Evolutionary conservation across 1,284 basidiomycete species (phyloP).

Genomic region (Heterobasidion parviporum): DNA sequence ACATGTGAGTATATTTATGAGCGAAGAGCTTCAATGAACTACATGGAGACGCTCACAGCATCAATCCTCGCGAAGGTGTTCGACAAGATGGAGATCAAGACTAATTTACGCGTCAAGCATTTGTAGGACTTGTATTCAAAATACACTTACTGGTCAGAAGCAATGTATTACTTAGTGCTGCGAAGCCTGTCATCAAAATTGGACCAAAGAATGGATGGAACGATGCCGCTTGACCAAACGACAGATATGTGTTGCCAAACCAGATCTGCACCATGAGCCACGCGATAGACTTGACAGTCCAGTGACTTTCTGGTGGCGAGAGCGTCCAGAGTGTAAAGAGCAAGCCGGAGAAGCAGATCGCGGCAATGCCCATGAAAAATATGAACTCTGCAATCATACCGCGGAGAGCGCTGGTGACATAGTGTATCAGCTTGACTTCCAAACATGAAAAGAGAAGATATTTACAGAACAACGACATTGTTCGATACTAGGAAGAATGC

Average conservation of each 20-base stretch:
- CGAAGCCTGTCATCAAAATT: conserved; percentile 79
- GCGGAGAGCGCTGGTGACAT: conserved; percentile 36
- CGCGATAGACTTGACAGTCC: conserved; percentile 64
- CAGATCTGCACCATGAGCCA: conserved; percentile 82
- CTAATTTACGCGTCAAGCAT: conserved; percentile 27
- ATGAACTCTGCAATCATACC: conserved; percentile 76
- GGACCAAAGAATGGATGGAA: conserved; percentile 85
- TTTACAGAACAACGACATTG: conserved; percentile 76
- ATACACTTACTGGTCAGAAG: conserved; percentile 61
- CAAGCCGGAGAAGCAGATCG: conserved; percentile 81
- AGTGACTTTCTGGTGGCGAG: conserved; percentile 35
- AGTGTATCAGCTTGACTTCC: not conserved
- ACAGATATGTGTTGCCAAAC: conserved; percentile 75
- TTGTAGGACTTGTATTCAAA: not conserved
- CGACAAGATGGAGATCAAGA: conserved; percentile 81
- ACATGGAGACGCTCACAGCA: conserved; percentile 38
- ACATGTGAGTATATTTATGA: not conserved
- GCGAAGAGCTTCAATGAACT: not conserved
- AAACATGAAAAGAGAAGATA: conserved; percentile 4
- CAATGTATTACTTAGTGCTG: conserved; percentile 74
- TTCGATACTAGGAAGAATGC: conserved; percentile 83
- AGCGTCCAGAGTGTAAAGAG: conserved; percentile 51
- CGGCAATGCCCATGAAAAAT: conserved; percentile 78
- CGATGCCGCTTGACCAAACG: conserved; percentile 58
- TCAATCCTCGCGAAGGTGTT: conserved; percentile 81